Evolutionary conservation across 106 monocot genomes (phyloP).

Genomic region (Vanilla planifolia): DNA sequence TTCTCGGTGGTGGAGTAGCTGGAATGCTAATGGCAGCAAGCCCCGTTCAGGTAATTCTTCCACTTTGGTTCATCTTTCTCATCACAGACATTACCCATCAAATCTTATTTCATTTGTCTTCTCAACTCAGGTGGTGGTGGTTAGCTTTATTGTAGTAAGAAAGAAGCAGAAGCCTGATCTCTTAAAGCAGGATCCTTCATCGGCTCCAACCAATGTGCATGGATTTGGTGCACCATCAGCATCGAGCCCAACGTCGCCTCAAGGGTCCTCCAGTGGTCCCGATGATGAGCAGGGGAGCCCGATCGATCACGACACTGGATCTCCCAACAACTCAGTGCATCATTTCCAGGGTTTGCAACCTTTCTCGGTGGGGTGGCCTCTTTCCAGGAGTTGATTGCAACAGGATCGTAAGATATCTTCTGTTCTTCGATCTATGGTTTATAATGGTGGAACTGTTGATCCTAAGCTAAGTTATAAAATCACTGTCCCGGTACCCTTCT

Average conservation of each 20-base stretch:
- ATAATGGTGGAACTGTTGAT: no score
- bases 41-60: constrained; percentile 59
- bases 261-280: constrained; percentile 55
- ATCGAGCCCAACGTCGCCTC: constrained; percentile 52
- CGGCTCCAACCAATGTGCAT: constrained; percentile 27
- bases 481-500: no score
- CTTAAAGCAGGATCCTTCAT: constrained; percentile 19
- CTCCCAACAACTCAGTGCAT: constrained; percentile 24
- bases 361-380: constrained; percentile 31
- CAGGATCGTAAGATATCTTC: no score
- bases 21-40: constrained; percentile 79
- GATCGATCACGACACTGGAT: constrained; percentile 18
- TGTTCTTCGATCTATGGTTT: no score
- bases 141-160: constrained; percentile 71
- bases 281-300: constrained; percentile 49
- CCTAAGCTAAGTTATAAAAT: no score
- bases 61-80: neutral
- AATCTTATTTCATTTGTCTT: neutral
- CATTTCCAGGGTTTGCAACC: constrained; percentile 23
- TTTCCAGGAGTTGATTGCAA: constrained; percentile 16
- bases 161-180: constrained; percentile 54
- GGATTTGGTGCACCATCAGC: constrained; percentile 30
- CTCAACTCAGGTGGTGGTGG: constrained; percentile 77
- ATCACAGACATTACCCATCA: neutral
- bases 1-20: constrained; percentile 83